These are phyloP conservation scores for Neonectria coccinea DNA, from an alignment of 2,329 filamentous ascomycete species.

Conservation along the genomic window DNA sequence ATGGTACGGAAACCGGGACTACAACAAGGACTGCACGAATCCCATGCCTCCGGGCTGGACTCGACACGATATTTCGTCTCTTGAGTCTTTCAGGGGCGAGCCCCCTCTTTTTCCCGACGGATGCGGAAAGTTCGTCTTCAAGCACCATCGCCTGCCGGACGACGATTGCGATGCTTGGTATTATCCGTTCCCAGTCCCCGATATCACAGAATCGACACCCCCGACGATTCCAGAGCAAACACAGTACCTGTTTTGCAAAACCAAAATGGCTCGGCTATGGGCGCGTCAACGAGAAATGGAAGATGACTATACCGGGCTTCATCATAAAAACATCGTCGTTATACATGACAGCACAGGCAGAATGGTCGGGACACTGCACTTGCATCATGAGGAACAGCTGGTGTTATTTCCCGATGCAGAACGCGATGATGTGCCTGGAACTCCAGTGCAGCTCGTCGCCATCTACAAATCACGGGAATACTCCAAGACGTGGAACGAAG, in stretches of 20 bases:
- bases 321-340: neutral
- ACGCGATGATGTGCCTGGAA: neutral
- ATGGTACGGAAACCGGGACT: constrained; percentile 21
- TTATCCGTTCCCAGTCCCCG: constrained; percentile 18
- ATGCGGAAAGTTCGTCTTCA: constrained; percentile 14
- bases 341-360: neutral
- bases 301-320: neutral
- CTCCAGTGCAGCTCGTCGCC: constrained; percentile 9
- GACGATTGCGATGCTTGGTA: neutral
- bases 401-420: constrained; percentile 1
- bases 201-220: constrained; percentile 13
- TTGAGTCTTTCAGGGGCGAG: neutral
- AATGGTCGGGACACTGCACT: constrained; percentile 4
- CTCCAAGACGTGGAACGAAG: neutral
- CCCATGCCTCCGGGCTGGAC: constrained; percentile 19
- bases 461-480: constrained; percentile 7
- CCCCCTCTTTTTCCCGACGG: constrained; percentile 1
- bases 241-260: constrained; percentile 23
- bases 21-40: constrained; percentile 12
- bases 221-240: constrained; percentile 31
- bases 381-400: constrained; percentile 5
- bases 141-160: neutral
- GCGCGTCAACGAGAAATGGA: neutral
- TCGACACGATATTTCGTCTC: constrained; percentile 1
- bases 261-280: neutral